Base-by-base conservation (phyloP, 225 moss, liverwort and hornwort genomes). In the Bryoerythrophyllum caledonicum region DNA sequence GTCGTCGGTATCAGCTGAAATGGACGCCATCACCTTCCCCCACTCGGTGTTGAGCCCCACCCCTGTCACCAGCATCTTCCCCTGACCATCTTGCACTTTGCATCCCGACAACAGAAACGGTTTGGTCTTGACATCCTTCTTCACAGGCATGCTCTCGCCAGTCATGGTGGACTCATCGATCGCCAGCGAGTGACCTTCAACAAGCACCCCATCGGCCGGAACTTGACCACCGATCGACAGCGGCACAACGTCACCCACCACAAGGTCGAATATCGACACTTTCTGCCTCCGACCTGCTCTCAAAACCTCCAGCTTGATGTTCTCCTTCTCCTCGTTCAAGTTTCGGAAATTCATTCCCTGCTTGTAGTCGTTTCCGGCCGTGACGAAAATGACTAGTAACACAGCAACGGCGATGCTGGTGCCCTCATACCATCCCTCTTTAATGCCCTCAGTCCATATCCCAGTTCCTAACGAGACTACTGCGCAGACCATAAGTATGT, bases 131-230 rank as follows among this genome's bases (percentile, higher is more conserved):
- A 44, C 44, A 12, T 94, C 96, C 79, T 96, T 96, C 67, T 80
- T 84, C 44, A 82, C 92, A 1, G 92, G 91, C 21, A 73, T 6
- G 69, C 96, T 96, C 78, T 96, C 96, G 0, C 96, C 94, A 1
- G 92, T 96, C 94, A 96, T 94, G 68, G 91, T 85, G 6, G 94
- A 91, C 27, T 96, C 94, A 68, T 96, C 92, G 17, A 96, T 82
- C 0, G 84, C 75, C 3, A 96, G 86, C 12, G 96, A 94, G 54
- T 94, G 88, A 0, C 92, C 90, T 44, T 81, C 78, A 17, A 96
- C 86, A 1, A 96, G 48, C 5, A 96, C 68, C 10, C 96, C 96
- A 62, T 96, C 96, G 1, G 90, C 96, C 19, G 94, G 81, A 20
- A 95, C 95, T 79, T 93, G 95, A 26, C 91, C 91, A 26, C 95